phyloP scores from a whole-genome alignment of 257 asterid genomes.

The Salvia miltiorrhiza region DNA sequence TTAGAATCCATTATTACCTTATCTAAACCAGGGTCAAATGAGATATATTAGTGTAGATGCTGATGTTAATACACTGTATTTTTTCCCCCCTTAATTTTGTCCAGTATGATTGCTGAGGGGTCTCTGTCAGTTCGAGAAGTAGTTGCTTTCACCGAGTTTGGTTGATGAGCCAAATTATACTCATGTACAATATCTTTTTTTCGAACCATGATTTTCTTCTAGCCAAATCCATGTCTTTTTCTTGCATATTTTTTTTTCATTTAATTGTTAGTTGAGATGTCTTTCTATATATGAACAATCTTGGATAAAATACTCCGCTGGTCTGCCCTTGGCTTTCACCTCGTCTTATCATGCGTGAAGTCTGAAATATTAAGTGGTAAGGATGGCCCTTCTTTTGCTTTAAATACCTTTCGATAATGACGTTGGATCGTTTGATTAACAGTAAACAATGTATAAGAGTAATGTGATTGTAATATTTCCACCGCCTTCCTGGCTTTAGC shows the following conservation, averaged over 20 bases:
- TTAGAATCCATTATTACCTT: conserved; percentile 7
- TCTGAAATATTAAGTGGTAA: conserved; percentile 27
- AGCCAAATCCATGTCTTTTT: conserved; percentile 27
- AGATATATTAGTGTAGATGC: conserved; percentile 11
- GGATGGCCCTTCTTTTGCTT: conserved; percentile 28
- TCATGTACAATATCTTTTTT: neutral
- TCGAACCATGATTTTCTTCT: conserved; percentile 20
- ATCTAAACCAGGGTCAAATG: neutral
- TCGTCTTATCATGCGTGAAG: conserved; percentile 27
- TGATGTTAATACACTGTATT: conserved; percentile 14
- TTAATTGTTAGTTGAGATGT: conserved; percentile 25
- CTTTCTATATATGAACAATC: conserved; percentile 19
- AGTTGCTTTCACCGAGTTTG: conserved; percentile 53
- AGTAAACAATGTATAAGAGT: neutral
- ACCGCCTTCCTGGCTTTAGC: neutral
- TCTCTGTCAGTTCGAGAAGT: conserved; percentile 48
- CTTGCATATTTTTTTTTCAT: conserved; percentile 24
- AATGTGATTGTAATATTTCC: conserved; percentile 17
- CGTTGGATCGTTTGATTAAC: conserved; percentile 10
- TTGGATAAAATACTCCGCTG: conserved; percentile 17
- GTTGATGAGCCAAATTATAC: conserved; percentile 27
- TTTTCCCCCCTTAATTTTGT: conserved; percentile 5
- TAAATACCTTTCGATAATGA: conserved; percentile 27
- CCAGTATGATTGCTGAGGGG: conserved; percentile 42
- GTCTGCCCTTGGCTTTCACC: conserved; percentile 34